phyloP scores from a whole-genome alignment of 345 rosid genomes.

The Dimocarpus longan region DNA sequence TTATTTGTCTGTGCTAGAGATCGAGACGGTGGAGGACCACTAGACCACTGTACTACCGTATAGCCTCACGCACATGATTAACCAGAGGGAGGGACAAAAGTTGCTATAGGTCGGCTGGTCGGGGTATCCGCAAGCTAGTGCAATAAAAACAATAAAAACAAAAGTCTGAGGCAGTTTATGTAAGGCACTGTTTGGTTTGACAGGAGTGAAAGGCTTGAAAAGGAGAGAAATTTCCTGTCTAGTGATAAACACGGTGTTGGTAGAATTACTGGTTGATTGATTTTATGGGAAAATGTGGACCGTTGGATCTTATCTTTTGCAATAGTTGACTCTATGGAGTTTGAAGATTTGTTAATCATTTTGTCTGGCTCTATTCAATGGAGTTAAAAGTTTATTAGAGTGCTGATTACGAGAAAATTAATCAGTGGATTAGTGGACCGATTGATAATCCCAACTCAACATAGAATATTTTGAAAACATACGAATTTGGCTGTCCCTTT shows the following conservation, averaged over 20 bases:
- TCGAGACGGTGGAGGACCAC: neutral
- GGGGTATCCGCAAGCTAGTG: neutral
- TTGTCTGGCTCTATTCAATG: neutral
- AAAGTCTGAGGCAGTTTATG: neutral
- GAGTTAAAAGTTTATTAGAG: neutral
- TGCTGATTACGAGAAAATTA: neutral
- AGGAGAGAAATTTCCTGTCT: neutral
- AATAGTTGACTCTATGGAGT: neutral
- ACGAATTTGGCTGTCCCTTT: too few relatives aligned
- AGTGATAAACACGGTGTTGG: neutral
- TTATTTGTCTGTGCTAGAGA: neutral
- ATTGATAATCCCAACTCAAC: neutral
- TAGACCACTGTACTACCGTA: slow-evolving; percentile 15
- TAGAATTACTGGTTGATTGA: neutral
- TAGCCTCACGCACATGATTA: slow-evolving; percentile 18
- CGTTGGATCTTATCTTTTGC: neutral
- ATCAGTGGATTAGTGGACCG: too few relatives aligned
- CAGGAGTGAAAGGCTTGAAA: neutral
- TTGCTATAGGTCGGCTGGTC: slow-evolving; percentile 14
- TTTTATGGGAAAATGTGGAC: neutral
- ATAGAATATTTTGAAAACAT: too few relatives aligned
- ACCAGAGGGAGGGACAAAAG: neutral
- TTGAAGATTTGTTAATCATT: neutral
- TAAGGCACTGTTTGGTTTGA: neutral
- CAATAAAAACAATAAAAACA: neutral